A percentile compares a stretch with the other conserved stretches of the same genome.
Evolutionary conservation across 2,329 filamentous ascomycete genomes (phyloP).

Genomic region (Neonectria sp.): DNA sequence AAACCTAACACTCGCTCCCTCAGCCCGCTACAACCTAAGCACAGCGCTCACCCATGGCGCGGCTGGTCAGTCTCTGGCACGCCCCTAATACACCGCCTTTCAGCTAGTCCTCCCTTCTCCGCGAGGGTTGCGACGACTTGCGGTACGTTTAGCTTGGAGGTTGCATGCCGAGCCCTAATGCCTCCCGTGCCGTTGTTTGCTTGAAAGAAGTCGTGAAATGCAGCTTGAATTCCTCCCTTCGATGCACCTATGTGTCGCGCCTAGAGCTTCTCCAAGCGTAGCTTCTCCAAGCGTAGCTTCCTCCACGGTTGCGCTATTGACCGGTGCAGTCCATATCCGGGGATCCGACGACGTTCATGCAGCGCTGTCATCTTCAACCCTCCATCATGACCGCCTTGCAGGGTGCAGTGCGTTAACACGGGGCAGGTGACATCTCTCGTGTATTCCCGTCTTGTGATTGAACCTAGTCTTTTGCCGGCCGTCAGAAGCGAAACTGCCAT

Average conservation of each 20-base stretch:
- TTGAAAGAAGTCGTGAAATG: neutral
- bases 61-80: neutral
- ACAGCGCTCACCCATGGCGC: neutral
- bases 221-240: neutral
- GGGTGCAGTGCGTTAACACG: constrained; percentile 4
- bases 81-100: constrained; percentile 25
- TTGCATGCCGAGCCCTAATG: constrained; percentile 22
- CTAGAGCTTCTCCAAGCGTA: neutral
- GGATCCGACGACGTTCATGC: constrained; percentile 26
- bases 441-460: constrained; percentile 9
- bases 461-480: neutral
- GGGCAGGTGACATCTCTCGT: constrained; percentile 16
- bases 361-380: constrained; percentile 19
- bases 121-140: constrained; percentile 10
- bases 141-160: neutral
- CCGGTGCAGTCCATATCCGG: constrained; percentile 20
- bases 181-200: neutral
- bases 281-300: neutral
- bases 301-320: constrained; percentile 6
- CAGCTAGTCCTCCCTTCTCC: constrained; percentile 4
- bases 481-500: neutral
- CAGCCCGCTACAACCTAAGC: neutral
- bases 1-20: too few species aligned
- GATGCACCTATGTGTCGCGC: constrained; percentile 22
- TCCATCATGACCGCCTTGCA: constrained; percentile 7